Base-by-base conservation (phyloP, 2,329 filamentous ascomycete species). In the Sarocladium strictum region DNA sequence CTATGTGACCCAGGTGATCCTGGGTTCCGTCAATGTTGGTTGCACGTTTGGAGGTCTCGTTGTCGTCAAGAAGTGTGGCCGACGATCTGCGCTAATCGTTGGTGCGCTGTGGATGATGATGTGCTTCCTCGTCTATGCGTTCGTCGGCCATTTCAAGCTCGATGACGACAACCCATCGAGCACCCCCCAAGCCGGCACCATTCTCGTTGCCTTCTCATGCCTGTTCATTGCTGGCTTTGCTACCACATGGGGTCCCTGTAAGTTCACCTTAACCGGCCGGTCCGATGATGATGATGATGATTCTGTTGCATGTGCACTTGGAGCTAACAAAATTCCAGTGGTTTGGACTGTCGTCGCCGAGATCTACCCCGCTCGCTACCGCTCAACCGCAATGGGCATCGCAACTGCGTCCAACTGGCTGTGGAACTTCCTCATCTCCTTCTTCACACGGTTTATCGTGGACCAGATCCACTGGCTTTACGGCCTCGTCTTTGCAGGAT, bases 401-500 rank as follows among this genome's bases (percentile, higher is more conserved):
- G 76, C 78, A 2, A 83, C 80, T 6, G 76, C 78, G 15, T 72
- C 75, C 51, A 84, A 84, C 69, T 85, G 81, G 81, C 72, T 78
- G 58, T 86, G 81, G 79, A 86, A 88, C 71, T 88, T 87, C 58
- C 64, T 76, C 61, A 73, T 76, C 55, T 75, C 72, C 17, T 76
- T 76, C 65, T 75, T 76, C 72, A 89, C 86, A 2, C 85, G 86
- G 4, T 90, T 88, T 72, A 89, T 90, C 63, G 84, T 80, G n/a
- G 76, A 79, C 27, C 73, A 78, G 17, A 89, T 90, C 61, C 78
- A 84, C 65, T 89, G 86, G 70, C 76, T 77, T 3, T 88, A 87
- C 65, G 86, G 86, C 29, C 82, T 89, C 56, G 80, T 90, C 37
- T 89, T 89, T 65, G 86, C 84, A 0, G 83, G 78, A 3, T 88